phyloP scores from a whole-genome alignment of 1,284 basidiomycete species.

The Puccinia polysora region DNA sequence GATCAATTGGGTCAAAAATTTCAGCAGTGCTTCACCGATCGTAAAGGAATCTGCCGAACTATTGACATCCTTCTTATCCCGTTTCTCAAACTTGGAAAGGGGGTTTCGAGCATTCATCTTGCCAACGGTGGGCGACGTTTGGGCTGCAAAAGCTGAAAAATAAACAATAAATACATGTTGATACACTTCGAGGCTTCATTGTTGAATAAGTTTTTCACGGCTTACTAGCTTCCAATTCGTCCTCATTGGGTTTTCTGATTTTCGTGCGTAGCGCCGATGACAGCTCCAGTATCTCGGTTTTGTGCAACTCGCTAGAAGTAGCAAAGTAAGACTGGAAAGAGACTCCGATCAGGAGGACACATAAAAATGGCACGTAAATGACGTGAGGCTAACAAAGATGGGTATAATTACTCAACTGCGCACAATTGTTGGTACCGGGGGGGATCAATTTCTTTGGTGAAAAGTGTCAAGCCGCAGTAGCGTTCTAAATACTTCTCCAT shows the following conservation, averaged over 20 bases:
- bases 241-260: constrained; percentile 66
- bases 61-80: constrained; percentile 32
- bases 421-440: constrained; percentile 74
- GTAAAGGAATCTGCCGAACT: constrained; percentile 37
- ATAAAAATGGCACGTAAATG: constrained; percentile 7
- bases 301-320: constrained; percentile 71
- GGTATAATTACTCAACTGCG: constrained; percentile 61
- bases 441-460: constrained; percentile 92
- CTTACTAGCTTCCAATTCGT: constrained; percentile 66
- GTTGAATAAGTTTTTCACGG: constrained; percentile 25
- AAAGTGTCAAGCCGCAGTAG: constrained; percentile 85
- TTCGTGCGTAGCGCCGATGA: constrained; percentile 61
- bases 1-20: constrained; percentile 70
- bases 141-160: constrained; percentile 32
- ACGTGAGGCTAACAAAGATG: neutral
- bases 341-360: neutral
- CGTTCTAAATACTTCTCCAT: constrained; percentile 77
- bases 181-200: neutral
- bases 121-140: constrained; percentile 2
- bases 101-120: constrained; percentile 20
- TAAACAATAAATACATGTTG: neutral
- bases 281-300: constrained; percentile 70
- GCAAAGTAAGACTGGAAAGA: constrained; percentile 73
- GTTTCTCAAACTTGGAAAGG: constrained; percentile 17
- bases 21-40: constrained; percentile 63